A percentile compares a stretch with the other conserved stretches of the same genome.
phyloP scores from a whole-genome alignment of 495 filamentous ascomycete genomes.

The Cenococcum geophilum region DNA sequence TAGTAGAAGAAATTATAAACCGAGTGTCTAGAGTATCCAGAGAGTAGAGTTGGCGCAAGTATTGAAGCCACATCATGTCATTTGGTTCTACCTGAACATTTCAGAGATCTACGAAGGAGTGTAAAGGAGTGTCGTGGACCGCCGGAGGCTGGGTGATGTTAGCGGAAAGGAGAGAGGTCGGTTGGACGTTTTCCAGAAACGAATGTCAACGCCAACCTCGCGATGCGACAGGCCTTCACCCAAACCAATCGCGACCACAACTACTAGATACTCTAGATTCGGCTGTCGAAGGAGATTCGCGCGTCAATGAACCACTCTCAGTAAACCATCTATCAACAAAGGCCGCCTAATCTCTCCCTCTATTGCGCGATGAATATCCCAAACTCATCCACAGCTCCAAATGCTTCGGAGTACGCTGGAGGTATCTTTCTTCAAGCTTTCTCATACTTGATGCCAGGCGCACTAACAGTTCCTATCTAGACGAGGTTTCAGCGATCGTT shows the following conservation, averaged over 20 bases:
- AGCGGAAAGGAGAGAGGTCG: not conserved
- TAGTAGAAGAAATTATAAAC: conserved; percentile 65
- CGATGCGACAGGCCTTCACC: conserved; percentile 20
- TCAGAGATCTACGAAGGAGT: not conserved
- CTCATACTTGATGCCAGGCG: not conserved
- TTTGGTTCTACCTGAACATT: conserved; percentile 7
- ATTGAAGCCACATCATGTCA: conserved; percentile 35
- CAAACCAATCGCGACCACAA: conserved; percentile 6
- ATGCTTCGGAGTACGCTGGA: conserved; percentile 31
- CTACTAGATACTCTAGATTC: not conserved
- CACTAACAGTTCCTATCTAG: conserved; percentile 33
- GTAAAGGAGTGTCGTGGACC: not conserved
- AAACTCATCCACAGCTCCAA: conserved; percentile 27
- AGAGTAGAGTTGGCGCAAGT: conserved; percentile 60
- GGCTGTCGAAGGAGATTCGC: not conserved
- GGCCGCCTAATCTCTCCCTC: not conserved
- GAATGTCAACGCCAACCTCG: conserved; percentile 10
- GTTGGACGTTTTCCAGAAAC: not conserved
- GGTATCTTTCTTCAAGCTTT: conserved; percentile 12
- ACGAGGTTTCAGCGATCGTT: conserved; percentile 94
- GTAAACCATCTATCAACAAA: not conserved
- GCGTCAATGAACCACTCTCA: conserved; percentile 14
- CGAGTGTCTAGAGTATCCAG: conserved; percentile 92
- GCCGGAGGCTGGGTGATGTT: not conserved
- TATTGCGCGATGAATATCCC: conserved; percentile 23